These are phyloP conservation scores for Blastocystis hominis DNA, from an alignment of 352 stramenopile species.

Conservation along the genomic window DNA sequence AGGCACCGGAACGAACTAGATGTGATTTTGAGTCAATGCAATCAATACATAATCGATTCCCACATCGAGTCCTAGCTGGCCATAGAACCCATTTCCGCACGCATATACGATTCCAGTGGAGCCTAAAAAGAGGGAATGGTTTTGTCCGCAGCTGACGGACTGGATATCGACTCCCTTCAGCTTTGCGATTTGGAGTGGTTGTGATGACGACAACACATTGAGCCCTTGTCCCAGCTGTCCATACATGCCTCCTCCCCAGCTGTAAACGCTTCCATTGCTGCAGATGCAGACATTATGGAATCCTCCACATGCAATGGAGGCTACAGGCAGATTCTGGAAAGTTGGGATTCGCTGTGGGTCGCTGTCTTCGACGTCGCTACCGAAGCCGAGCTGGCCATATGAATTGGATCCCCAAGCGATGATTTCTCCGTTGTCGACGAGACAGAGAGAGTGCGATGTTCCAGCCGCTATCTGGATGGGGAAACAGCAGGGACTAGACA, in stretches of 20 bases:
- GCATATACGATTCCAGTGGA: constrained; percentile 63
- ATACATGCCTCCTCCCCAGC: constrained; percentile 68
- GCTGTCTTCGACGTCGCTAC: not conserved
- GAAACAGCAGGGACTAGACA: not conserved
- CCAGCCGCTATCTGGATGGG: not conserved
- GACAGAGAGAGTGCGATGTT: constrained; percentile 12
- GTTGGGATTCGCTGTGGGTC: constrained; percentile 60
- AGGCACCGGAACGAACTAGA: not conserved
- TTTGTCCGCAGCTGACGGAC: constrained; percentile 67
- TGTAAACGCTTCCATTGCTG: constrained; percentile 61
- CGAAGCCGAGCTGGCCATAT: not conserved
- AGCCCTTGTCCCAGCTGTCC: constrained; percentile 66
- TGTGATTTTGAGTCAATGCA: not conserved
- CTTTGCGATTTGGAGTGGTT: not conserved
- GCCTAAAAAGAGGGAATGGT: constrained; percentile 68
- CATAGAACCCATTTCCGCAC: constrained; percentile 69
- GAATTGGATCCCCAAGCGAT: constrained; percentile 51
- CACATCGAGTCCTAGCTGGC: constrained; percentile 67
- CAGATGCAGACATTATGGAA: constrained; percentile 63
- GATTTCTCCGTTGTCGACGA: constrained; percentile 40
- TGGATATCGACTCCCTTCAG: constrained; percentile 51
- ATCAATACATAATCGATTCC: constrained; percentile 39
- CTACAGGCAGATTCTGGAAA: constrained; percentile 60
- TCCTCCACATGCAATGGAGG: constrained; percentile 64
- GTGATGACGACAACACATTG: constrained; percentile 59